These are phyloP conservation scores for Rhodosporidiobolus odoratus DNA, from an alignment of 768 basidiomycete genomes.

Conservation along the genomic window DNA sequence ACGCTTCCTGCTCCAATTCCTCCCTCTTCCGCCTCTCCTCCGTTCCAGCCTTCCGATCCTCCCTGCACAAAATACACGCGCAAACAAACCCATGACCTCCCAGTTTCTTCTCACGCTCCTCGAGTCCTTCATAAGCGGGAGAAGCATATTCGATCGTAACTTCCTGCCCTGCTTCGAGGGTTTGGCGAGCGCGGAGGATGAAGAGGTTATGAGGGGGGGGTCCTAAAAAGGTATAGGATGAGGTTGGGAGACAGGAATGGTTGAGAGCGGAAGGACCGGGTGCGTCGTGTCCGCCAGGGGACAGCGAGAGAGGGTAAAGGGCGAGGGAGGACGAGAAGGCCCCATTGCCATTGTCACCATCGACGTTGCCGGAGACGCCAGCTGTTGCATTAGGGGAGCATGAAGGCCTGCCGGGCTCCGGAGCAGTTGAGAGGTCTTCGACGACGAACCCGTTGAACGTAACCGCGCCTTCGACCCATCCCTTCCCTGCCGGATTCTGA, in stretches of 20 bases:
- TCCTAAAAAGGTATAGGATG: constrained; percentile 65
- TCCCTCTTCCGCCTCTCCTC: neutral
- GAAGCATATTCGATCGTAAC: constrained; percentile 65
- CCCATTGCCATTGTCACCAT: constrained; percentile 39
- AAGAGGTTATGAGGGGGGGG: constrained; percentile 58
- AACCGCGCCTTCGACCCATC: constrained; percentile 43
- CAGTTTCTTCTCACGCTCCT: constrained; percentile 44
- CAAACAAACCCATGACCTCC: constrained; percentile 52
- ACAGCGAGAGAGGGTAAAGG: too few species aligned
- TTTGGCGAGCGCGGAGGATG: constrained; percentile 62
- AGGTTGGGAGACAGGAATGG: constrained; percentile 74
- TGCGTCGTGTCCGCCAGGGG: too few species aligned
- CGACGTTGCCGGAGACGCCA: neutral
- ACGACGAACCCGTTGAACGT: constrained; percentile 23
- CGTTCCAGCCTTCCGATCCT: constrained; percentile 51
- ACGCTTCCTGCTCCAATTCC: neutral
- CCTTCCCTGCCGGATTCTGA: neutral
- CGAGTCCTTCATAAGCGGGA: constrained; percentile 46
- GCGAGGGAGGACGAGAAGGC: constrained; percentile 83
- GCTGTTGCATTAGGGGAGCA: neutral
- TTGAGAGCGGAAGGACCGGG: constrained; percentile 70
- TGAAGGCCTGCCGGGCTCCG: neutral
- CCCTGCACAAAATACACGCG: constrained; percentile 60
- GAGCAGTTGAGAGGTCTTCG: constrained; percentile 6
- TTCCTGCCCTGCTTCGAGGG: constrained; percentile 67